phyloP scores from a whole-genome alignment of 2,329 filamentous ascomycete species.

The Chaetomium globosum region DNA sequence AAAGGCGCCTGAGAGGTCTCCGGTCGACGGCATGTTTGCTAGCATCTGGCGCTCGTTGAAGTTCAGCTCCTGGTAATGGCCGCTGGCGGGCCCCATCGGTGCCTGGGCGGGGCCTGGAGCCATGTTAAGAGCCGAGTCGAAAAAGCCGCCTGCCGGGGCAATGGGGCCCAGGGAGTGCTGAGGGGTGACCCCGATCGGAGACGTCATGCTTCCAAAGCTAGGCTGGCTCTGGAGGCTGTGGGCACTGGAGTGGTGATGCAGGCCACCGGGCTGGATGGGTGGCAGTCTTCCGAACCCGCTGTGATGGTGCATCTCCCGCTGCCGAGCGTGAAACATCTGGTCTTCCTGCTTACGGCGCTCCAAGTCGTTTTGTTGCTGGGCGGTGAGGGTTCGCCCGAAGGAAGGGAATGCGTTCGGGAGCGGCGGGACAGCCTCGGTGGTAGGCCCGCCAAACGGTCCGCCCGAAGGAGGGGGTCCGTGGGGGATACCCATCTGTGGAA shows the following conservation, averaged over 20 bases:
- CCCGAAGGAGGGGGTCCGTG: slow-evolving; percentile 71
- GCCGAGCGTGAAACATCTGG: slow-evolving; percentile 92
- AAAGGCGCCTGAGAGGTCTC: slow-evolving; percentile 41
- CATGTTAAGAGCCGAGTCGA: slow-evolving; percentile 59
- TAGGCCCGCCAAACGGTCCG: slow-evolving; percentile 53
- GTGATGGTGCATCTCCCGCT: slow-evolving; percentile 83
- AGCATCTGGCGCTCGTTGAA: slow-evolving; percentile 58
- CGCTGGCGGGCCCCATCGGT: slow-evolving; percentile 51
- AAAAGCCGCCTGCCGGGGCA: slow-evolving; percentile 68
- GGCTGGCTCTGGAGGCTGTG: slow-evolving; percentile 97
- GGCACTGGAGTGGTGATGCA: slow-evolving; percentile 93
- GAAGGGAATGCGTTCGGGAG: slow-evolving; percentile 93
- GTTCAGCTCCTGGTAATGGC: slow-evolving; percentile 68
- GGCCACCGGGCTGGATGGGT: slow-evolving; percentile 52
- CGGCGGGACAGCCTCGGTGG: slow-evolving; percentile 73
- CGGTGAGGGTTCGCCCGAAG: slow-evolving; percentile 93
- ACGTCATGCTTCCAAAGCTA: slow-evolving; percentile 91
- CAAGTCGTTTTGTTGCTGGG: slow-evolving; percentile 95
- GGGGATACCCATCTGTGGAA: slow-evolving; percentile 93
- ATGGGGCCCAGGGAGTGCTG: slow-evolving; percentile 60
- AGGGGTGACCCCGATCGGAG: slow-evolving; percentile 67
- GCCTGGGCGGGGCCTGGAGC: slow-evolving; percentile 46
- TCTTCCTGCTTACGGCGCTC: slow-evolving; percentile 97
- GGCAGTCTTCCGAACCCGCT: slow-evolving; percentile 74
- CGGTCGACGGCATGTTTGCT: slow-evolving; percentile 46